Evolutionary conservation across 73 alveolate genomes (phyloP).

Genomic region (Paramecium tetraurelia): DNA sequence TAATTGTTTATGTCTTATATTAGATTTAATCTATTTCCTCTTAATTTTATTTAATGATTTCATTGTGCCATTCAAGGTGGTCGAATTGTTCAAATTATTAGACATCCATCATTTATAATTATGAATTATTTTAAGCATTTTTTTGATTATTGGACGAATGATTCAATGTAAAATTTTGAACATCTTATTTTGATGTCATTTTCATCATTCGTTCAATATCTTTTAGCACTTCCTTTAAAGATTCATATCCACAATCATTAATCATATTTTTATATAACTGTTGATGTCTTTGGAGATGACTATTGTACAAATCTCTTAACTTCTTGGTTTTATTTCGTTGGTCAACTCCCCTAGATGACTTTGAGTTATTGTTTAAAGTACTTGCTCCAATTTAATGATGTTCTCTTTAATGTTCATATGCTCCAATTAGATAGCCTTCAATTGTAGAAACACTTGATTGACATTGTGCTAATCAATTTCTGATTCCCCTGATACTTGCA

Average conservation of each 20-base stretch:
- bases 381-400: conserved; percentile 15
- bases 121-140: not conserved
- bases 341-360: conserved; percentile 34
- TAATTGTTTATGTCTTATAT: not conserved
- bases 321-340: conserved; percentile 31
- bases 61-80: not conserved
- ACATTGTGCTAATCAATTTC: not conserved
- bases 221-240: not conserved
- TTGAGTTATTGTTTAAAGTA: not conserved
- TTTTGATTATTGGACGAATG: not conserved
- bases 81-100: not conserved
- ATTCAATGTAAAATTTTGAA: not conserved
- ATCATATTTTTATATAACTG: not conserved
- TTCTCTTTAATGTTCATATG: not conserved
- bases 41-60: conserved; percentile 23
- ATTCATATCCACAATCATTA: not conserved
- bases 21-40: not conserved
- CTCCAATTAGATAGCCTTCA: not conserved
- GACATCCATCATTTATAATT: not conserved
- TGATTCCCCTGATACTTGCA: not conserved
- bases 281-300: not conserved
- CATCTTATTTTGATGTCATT: not conserved
- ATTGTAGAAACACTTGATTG: not conserved
- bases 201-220: not conserved
- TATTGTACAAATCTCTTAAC: conserved; percentile 23